phyloP scores from a whole-genome alignment of 805 yeast genomes.

The Barnettozyma vustinii region DNA sequence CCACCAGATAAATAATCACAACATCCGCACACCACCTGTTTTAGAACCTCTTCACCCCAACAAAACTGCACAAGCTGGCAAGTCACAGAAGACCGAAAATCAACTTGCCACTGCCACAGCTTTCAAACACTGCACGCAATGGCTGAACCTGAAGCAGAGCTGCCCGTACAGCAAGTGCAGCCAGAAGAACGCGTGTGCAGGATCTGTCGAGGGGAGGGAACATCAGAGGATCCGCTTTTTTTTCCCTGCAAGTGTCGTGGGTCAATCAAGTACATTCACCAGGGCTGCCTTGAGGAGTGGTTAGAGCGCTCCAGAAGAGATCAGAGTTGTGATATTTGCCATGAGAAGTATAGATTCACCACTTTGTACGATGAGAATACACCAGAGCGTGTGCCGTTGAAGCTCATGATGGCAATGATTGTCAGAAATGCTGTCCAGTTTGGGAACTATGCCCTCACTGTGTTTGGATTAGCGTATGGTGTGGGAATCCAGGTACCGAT shows the following conservation, averaged over 20 bases:
- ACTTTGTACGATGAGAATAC: constrained; percentile 60
- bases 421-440: constrained; percentile 17
- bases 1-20: neutral
- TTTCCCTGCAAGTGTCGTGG: constrained; percentile 96
- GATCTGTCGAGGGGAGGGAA: constrained; percentile 90
- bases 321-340: constrained; percentile 83
- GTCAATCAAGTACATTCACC: constrained; percentile 87
- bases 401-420: constrained; percentile 39
- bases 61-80: neutral
- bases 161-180: neutral
- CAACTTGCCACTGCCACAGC: neutral
- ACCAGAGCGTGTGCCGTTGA: constrained; percentile 58
- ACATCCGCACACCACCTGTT: constrained; percentile 1
- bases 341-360: constrained; percentile 61
- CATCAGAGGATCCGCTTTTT: constrained; percentile 68
- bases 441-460: constrained; percentile 15
- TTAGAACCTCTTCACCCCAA: neutral
- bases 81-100: neutral
- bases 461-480: constrained; percentile 31
- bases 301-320: constrained; percentile 49
- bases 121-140: neutral
- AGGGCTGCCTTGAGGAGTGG: constrained; percentile 90
- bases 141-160: neutral
- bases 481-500: constrained; percentile 50
- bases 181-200: constrained; percentile 60